Percentiles rank a stretch among this genome's conserved stretches.
Evolutionary conservation across 768 basidiomycete genomes (phyloP).

Genomic region (Mycena vitilis): DNA sequence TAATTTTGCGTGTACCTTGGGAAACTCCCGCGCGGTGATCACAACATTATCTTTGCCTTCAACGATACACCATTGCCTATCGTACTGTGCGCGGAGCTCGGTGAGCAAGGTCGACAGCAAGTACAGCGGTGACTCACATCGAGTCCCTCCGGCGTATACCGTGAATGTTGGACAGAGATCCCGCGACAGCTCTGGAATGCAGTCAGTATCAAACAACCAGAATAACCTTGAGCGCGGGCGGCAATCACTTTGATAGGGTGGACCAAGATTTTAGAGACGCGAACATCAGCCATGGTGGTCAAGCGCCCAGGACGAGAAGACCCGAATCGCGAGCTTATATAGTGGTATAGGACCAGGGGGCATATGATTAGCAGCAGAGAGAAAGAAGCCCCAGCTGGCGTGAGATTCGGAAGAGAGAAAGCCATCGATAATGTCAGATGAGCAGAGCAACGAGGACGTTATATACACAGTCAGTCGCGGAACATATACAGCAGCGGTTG

Average conservation of each 20-base stretch:
- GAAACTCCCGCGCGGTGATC: conserved; percentile 74
- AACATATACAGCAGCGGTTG: too few species aligned
- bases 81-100: conserved; percentile 59
- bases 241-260: conserved; percentile 75
- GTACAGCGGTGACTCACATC: conserved; percentile 57
- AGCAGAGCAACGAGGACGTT: too few species aligned
- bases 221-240: background rate
- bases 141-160: conserved; percentile 71
- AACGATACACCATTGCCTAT: conserved; percentile 78
- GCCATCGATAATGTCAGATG: background rate
- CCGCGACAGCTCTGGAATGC: conserved; percentile 74
- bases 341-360: conserved; percentile 16
- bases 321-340: conserved; percentile 4
- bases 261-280: conserved; percentile 67
- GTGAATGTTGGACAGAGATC: conserved; percentile 65
- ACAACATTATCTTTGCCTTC: conserved; percentile 63
- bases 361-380: conserved; percentile 20
- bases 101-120: background rate
- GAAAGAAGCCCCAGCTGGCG: background rate
- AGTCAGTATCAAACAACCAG: background rate
- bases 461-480: too few species aligned
- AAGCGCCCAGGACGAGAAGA: background rate
- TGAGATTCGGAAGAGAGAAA: background rate
- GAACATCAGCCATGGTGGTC: conserved; percentile 42
- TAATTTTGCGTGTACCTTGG: conserved; percentile 55